Base-by-base conservation (phyloP, 208 protist genomes). In the Leishmania turanica region DNA sequence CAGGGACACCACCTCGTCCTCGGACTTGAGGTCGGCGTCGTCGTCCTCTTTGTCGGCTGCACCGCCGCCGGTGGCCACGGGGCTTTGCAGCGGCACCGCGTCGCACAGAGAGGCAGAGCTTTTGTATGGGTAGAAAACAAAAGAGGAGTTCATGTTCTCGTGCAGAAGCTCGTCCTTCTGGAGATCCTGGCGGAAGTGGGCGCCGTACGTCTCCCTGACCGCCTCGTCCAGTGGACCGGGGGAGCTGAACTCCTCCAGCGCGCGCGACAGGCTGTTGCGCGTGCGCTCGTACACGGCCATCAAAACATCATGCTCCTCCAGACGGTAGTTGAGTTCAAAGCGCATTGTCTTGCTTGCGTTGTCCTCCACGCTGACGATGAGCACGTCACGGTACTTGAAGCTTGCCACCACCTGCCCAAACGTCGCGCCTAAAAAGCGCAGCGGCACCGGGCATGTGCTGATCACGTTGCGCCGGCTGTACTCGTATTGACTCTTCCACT, bases 401-500 rank as follows among this genome's bases (percentile, higher is more conserved):
- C 75, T 75, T 1, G 77, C 78, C 4, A 94, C 82, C 8, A 94
- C 86, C 0, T 82, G 76, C 34, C 82, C 79, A 31, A 97, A 87
- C 60, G 78, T 78, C 1, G 77, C 27, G 27, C 88, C 89, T 1
- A 89, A 81, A 78, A 97, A 96, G 54, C 86, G 85, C 78, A 78
- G 75, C 19, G 94, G 94, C 42, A 95, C 88, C 2, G 83, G 78
- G 75, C 85, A 95, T 27, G 85, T 91, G 68, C 88, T 92, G 80
- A 97, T 89, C 1, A 93, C 88, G 75, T 95, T 92, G 56, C 91
- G 89, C 42, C 92, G 79, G 64, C 90, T 95, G 85, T 96, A 96
- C 79, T 95, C 90, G 82, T 97, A 97, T 78, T 91, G 87, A 37
- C 72, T 82, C 78, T 93, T 90, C 92, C 94, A 97, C 81, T 96